Evolutionary conservation across 805 yeast genomes (phyloP).

Genomic region (Yamadazyma endophytica): DNA sequence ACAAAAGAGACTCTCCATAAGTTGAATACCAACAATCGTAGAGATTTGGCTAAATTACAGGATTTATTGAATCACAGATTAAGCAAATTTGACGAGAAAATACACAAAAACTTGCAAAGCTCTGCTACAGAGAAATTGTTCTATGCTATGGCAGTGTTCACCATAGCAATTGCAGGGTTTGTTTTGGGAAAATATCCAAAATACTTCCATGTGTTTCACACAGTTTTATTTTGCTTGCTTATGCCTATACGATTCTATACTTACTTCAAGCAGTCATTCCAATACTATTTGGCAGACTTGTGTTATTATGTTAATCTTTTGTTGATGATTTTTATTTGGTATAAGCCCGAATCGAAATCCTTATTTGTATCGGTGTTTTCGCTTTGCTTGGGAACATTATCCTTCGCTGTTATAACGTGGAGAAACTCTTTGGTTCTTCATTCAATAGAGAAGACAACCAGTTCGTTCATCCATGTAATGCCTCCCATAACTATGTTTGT

Average conservation of each 20-base stretch:
- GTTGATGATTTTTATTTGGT: conserved; percentile 72
- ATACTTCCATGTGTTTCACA: conserved; percentile 72
- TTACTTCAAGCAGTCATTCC: conserved; percentile 73
- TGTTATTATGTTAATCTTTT: conserved; percentile 86
- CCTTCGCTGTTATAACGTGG: conserved; percentile 96
- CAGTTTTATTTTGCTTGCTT: conserved; percentile 53
- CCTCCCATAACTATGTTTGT: conserved; percentile 89
- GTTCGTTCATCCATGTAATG: conserved; percentile 83
- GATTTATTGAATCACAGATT: conserved; percentile 27
- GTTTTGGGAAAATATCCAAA: conserved; percentile 75
- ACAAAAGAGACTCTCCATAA: conserved; percentile 29
- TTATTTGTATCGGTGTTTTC: conserved; percentile 83
- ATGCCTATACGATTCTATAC: conserved; percentile 85
- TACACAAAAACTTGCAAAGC: conserved; percentile 30
- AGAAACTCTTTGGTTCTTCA: conserved; percentile 89
- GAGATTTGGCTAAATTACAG: conserved; percentile 28
- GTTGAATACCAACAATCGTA: conserved; percentile 15
- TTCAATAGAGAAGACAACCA: conserved; percentile 86
- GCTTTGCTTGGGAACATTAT: conserved; percentile 79
- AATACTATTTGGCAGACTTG: conserved; percentile 85
- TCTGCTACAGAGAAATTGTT: conserved; percentile 64
- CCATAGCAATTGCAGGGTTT: conserved; percentile 68
- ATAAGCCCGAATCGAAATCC: conserved; percentile 66
- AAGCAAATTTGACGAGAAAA: conserved; percentile 31
- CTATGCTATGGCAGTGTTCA: conserved; percentile 67